phyloP scores from a whole-genome alignment of 2,329 filamentous ascomycete genomes.

The Emmonsiellopsis sp. region DNA sequence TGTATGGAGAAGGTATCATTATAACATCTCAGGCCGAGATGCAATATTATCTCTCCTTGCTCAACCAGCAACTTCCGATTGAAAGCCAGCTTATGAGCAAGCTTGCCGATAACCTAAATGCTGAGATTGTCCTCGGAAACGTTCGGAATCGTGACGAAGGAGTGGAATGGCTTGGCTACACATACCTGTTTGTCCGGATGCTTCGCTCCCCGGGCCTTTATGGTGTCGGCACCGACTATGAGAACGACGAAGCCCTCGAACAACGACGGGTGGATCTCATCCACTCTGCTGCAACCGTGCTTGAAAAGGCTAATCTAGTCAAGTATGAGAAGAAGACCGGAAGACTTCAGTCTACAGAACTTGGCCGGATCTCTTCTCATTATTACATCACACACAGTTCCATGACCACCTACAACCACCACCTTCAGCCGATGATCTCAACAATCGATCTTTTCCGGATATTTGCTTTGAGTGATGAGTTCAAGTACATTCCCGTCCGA shows the following conservation, averaged over 20 bases:
- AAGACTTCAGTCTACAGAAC: conserved; percentile 79
- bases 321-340: conserved; percentile 95
- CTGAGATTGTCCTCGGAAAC: conserved; percentile 90
- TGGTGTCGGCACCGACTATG: conserved; percentile 91
- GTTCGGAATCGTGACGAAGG: conserved; percentile 85
- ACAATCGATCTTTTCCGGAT: conserved; percentile 95
- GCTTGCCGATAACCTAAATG: conserved; percentile 90
- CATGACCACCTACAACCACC: conserved; percentile 94
- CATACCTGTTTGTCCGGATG: conserved; percentile 97
- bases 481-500: conserved; percentile 96
- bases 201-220: conserved; percentile 89
- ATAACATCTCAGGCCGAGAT: conserved; percentile 93
- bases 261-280: conserved; percentile 97
- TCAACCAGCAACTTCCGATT: conserved; percentile 96
- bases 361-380: conserved; percentile 91
- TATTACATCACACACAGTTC: conserved; percentile 97
- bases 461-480: conserved; percentile 92
- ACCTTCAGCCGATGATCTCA: conserved; percentile 86
- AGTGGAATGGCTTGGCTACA: conserved; percentile 98
- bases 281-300: conserved; percentile 78
- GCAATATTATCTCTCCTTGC: conserved; percentile 90
- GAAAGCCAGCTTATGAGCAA: conserved; percentile 93
- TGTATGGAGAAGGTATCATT: conserved; percentile 96
- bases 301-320: conserved; percentile 80
- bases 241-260: conserved; percentile 81